Evolutionary conservation across 2,329 filamentous ascomycete genomes (phyloP).

Genomic region (Rhytidhysteron rufulum): DNA sequence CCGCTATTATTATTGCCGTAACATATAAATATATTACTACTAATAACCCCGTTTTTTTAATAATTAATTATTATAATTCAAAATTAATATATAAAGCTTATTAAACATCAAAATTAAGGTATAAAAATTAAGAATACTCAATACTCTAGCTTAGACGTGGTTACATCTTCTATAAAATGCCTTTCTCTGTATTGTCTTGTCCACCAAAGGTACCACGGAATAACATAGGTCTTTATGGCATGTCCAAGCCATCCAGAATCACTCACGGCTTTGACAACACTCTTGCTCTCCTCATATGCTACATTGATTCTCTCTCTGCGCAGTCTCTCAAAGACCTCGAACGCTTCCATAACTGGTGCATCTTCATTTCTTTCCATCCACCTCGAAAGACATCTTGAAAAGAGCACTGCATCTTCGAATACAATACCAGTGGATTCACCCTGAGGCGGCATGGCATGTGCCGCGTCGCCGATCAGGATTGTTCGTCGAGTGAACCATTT

Average conservation of each 20-base stretch:
- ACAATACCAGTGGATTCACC: slow-evolving; percentile 51
- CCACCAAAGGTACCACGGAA: slow-evolving; percentile 48
- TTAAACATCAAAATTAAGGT: no score
- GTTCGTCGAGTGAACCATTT: slow-evolving; percentile 44
- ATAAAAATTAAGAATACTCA: no score
- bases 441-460: slow-evolving; percentile 50
- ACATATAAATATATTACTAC: no score
- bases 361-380: slow-evolving; percentile 38
- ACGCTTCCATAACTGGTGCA: slow-evolving; percentile 40
- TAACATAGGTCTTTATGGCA: slow-evolving; percentile 41
- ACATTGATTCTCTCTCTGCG: slow-evolving; percentile 42
- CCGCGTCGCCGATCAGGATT: slow-evolving; percentile 45
- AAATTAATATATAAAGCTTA: no score
- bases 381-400: slow-evolving; percentile 41
- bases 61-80: no score
- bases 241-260: slow-evolving; percentile 45
- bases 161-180: slow-evolving; percentile 46
- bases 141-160: slow-evolving; percentile 36
- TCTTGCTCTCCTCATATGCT: slow-evolving; percentile 46
- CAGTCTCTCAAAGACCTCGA: slow-evolving; percentile 46
- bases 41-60: no score
- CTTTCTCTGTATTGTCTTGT: slow-evolving; percentile 37
- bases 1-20: no score
- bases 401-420: slow-evolving; percentile 50
- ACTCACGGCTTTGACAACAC: slow-evolving; percentile 42